Conservation (phyloP, 2,329 filamentous ascomycete genomes). For the Plectosphaerella plurivora region DNA sequence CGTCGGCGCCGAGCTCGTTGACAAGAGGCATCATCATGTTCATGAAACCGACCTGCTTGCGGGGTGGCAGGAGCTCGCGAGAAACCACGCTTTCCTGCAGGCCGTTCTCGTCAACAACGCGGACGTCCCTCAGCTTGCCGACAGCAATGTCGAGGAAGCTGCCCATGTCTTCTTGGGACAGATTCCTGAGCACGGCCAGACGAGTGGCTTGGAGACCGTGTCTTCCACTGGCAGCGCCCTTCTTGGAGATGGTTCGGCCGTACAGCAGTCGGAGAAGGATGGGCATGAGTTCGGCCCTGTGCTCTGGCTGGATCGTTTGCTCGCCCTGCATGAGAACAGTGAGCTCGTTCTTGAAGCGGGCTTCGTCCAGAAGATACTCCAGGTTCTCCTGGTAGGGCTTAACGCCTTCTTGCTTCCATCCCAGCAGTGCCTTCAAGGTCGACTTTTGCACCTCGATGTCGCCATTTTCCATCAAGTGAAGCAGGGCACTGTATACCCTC, state of each 20-base stretch:
- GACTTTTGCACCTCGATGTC: constrained; percentile 86
- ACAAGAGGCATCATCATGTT: constrained; percentile 90
- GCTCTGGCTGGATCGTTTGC: constrained; percentile 66
- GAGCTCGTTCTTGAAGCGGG: constrained; percentile 90
- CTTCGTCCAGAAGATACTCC: constrained; percentile 82
- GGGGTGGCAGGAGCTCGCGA: constrained; percentile 56
- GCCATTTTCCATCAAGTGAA: constrained; percentile 77
- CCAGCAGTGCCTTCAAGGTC: constrained; percentile 76
- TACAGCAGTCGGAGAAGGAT: constrained; percentile 84
- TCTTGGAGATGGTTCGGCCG: constrained; percentile 80
- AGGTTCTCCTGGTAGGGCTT: constrained; percentile 80
- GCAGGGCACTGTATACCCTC: constrained; percentile 70
- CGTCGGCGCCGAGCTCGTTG: constrained; percentile 72
- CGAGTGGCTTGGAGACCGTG: constrained; percentile 78
- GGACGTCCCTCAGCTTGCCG: constrained; percentile 60
- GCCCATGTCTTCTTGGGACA: constrained; percentile 70
- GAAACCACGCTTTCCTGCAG: constrained; percentile 50
- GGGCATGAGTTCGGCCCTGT: constrained; percentile 73
- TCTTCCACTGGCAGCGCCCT: constrained; percentile 70
- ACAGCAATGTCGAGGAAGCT: constrained; percentile 80
- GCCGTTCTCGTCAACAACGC: constrained; percentile 46
- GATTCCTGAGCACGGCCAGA: constrained; percentile 73
- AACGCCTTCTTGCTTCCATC: constrained; percentile 81
- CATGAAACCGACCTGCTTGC: constrained; percentile 85
- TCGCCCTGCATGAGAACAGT: constrained; percentile 79